Evolutionary conservation across 2,329 filamentous ascomycete genomes (phyloP).

Genomic region (Leptodontidium sp.): DNA sequence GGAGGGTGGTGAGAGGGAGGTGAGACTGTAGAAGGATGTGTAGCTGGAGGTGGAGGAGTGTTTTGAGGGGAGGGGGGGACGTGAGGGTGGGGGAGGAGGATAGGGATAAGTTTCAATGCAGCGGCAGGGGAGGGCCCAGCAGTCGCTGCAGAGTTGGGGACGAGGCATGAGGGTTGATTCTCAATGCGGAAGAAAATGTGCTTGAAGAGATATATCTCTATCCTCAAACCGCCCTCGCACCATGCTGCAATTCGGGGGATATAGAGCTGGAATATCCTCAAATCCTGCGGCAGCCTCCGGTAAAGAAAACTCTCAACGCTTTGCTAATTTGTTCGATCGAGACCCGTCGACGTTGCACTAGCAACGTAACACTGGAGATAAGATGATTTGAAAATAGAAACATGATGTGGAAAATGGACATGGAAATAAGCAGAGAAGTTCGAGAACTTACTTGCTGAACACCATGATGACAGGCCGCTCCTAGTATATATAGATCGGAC

Average conservation of each 20-base stretch:
- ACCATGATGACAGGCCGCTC: background rate
- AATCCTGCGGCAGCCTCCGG: background rate
- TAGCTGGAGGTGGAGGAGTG: background rate
- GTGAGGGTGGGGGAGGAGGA: background rate
- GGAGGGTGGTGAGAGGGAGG: background rate
- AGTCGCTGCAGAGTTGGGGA: background rate
- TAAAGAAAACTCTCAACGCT: no score
- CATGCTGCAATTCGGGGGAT: background rate
- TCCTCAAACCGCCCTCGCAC: background rate
- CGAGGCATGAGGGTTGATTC: background rate
- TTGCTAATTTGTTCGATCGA: no score
- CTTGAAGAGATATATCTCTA: no score
- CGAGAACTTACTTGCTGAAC: constrained; percentile 9
- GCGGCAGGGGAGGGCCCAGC: background rate
- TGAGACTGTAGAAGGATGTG: constrained; percentile 13
- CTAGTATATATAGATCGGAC: background rate
- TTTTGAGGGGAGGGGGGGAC: background rate
- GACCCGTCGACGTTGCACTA: background rate
- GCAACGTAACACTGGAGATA: background rate
- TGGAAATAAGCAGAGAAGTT: background rate
- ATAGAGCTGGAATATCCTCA: background rate
- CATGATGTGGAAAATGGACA: background rate
- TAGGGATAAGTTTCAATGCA: background rate
- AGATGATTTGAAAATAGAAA: background rate
- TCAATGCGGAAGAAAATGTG: background rate